A percentile compares a stretch with the other conserved stretches of the same genome.
phyloP scores from a whole-genome alignment of 2,329 filamentous ascomycete species.

The Decorospora gaudefroyi region DNA sequence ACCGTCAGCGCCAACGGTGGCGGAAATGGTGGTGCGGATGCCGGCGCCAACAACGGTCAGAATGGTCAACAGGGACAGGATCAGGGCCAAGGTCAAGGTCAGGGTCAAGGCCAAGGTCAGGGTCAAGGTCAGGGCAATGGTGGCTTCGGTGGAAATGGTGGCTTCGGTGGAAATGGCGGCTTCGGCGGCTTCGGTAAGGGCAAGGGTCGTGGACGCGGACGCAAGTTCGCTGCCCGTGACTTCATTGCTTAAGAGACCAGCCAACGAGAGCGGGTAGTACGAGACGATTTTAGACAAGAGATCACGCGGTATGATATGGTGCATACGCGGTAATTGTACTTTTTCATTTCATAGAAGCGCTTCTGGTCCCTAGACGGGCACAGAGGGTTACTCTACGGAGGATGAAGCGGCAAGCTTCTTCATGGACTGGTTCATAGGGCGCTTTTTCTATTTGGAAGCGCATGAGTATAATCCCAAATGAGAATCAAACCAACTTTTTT shows the following conservation, averaged over 20 bases:
- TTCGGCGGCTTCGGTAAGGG: conserved; percentile 11
- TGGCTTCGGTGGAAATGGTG: conserved; percentile 21
- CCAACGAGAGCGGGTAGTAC: not conserved
- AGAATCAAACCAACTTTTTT: too few relatives aligned
- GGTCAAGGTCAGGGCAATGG: conserved; percentile 3
- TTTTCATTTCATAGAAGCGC: conserved; percentile 31
- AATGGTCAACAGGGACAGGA: not conserved
- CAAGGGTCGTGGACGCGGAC: conserved; percentile 22
- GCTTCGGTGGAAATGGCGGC: conserved; percentile 21
- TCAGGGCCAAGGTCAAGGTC: conserved; percentile 11
- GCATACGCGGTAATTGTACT: conserved; percentile 38
- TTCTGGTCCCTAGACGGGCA: conserved; percentile 33
- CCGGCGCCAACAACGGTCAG: conserved; percentile 9
- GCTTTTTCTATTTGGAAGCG: conserved; percentile 28
- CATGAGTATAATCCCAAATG: too few relatives aligned
- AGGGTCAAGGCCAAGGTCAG: conserved; percentile 5
- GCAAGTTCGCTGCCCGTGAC: conserved; percentile 41
- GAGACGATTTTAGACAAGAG: too few relatives aligned
- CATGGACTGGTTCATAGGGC: conserved; percentile 41
- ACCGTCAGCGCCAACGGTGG: conserved; percentile 42
- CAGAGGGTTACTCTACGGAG: conserved; percentile 37
- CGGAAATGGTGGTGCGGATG: conserved; percentile 15
- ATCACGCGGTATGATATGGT: too few relatives aligned
- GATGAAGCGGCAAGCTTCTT: conserved; percentile 42
- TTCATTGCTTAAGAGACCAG: conserved; percentile 35